Evolutionary conservation across 257 asterid genomes (phyloP).

Genomic region (Cordia subcordata): DNA sequence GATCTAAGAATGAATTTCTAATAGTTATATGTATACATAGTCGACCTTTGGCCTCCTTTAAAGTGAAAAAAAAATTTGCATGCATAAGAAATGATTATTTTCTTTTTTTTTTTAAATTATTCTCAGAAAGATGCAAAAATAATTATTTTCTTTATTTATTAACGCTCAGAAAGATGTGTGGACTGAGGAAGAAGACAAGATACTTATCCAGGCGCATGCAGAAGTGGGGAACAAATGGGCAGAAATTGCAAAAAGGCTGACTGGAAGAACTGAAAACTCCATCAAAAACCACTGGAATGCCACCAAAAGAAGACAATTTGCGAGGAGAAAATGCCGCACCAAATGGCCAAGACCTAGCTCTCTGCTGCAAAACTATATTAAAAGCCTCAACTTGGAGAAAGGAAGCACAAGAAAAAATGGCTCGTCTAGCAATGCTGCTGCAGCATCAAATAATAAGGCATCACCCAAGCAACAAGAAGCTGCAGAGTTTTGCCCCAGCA

Average conservation of each 20-base stretch:
- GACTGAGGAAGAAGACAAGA: constrained; percentile 80
- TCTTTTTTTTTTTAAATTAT: neutral
- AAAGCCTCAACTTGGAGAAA: constrained; percentile 48
- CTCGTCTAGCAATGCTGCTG: neutral
- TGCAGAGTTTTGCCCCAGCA: constrained; percentile 1
- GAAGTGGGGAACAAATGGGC: constrained; percentile 89
- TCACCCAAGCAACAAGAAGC: constrained; percentile 1
- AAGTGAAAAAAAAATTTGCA: no score
- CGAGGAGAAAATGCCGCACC: constrained; percentile 64
- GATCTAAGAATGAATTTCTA: no score
- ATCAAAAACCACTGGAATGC: constrained; percentile 95
- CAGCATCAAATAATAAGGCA: constrained; percentile 2
- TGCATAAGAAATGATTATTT: neutral
- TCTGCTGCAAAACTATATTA: constrained; percentile 75
- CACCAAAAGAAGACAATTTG: constrained; percentile 74
- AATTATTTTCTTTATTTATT: neutral
- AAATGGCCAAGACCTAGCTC: constrained; percentile 78
- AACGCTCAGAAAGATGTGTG: constrained; percentile 60
- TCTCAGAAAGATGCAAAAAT: constrained; percentile 63
- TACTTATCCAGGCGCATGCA: constrained; percentile 61
- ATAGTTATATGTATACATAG: no score
- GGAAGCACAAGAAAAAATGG: constrained; percentile 10
- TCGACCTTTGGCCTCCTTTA: no score
- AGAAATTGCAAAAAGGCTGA: constrained; percentile 66
- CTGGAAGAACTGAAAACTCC: constrained; percentile 81